These are phyloP conservation scores for Hypoxylon rickii DNA, from an alignment of 495 filamentous ascomycete genomes.

Conservation along the genomic window DNA sequence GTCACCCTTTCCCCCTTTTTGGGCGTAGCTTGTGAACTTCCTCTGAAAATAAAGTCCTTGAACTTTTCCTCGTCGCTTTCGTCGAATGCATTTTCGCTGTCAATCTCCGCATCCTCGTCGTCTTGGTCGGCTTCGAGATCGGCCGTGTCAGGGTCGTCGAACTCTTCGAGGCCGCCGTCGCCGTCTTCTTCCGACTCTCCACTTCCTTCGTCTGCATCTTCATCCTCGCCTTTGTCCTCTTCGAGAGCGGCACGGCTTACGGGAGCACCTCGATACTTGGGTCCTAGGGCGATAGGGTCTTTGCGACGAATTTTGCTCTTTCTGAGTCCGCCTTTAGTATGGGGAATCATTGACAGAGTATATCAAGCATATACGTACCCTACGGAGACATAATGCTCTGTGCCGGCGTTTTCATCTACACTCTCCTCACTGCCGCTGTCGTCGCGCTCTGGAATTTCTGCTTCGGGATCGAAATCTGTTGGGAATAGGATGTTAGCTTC, in stretches of 20 bases:
- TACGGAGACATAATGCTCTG: slow-evolving; percentile 85
- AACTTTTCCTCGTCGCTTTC: slow-evolving; percentile 66
- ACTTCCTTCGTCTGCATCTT: slow-evolving; percentile 46
- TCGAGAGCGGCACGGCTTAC: slow-evolving; percentile 75
- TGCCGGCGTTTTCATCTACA: slow-evolving; percentile 57
- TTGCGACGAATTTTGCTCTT: slow-evolving; percentile 85
- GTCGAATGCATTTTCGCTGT: slow-evolving; percentile 65
- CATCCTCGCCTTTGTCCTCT: slow-evolving; percentile 46
- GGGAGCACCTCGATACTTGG: slow-evolving; percentile 78
- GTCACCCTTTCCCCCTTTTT: slow-evolving; percentile 35
- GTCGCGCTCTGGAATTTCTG: slow-evolving; percentile 57
- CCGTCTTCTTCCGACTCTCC: slow-evolving; percentile 22
- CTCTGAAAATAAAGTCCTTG: slow-evolving; percentile 56
- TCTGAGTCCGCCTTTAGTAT: slow-evolving; percentile 45
- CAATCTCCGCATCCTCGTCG: slow-evolving; percentile 60
- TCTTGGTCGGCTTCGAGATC: slow-evolving; percentile 53
- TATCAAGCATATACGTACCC: slow-evolving; percentile 55
- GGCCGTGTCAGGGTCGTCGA: slow-evolving; percentile 51
- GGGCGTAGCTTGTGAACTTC: slow-evolving; percentile 52
- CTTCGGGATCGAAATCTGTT: slow-evolving; percentile 88
- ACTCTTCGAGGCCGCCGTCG: slow-evolving; percentile 46
- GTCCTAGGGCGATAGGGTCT: slow-evolving; percentile 67
- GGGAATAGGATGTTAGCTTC: slow-evolving; percentile 18
- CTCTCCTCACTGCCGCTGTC: slow-evolving; percentile 61
- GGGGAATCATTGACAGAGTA: neutral